These are phyloP conservation scores for Fusarium caatingaense DNA, from an alignment of 2,329 filamentous ascomycete genomes.

Conservation along the genomic window DNA sequence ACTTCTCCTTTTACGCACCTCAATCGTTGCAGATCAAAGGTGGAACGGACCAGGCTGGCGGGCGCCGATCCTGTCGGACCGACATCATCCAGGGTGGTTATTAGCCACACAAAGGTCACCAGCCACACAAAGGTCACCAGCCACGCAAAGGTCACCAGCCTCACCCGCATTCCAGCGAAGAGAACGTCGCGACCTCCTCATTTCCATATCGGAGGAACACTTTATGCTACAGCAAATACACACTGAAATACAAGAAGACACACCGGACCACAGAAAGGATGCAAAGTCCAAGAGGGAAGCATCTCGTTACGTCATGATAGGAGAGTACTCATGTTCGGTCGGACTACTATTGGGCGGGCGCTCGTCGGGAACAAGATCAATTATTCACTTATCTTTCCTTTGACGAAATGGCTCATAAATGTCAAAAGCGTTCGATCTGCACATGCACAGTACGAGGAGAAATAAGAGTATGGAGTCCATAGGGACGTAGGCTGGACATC, in stretches of 20 bases:
- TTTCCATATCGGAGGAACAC: no score
- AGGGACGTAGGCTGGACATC: background rate
- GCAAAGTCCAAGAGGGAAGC: accelerated
- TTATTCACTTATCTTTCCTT: background rate
- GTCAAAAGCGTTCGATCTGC: background rate
- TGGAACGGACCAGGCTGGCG: no score
- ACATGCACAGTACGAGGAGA: accelerated
- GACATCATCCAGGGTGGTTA: no score
- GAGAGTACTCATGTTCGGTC: background rate
- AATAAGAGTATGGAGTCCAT: background rate
- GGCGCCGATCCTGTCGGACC: background rate
- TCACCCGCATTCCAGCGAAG: no score
- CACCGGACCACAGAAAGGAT: no score
- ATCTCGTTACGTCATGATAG: background rate
- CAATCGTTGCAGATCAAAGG: no score
- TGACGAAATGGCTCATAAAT: accelerated
- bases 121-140: background rate
- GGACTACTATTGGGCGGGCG: no score
- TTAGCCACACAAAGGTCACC: no score
- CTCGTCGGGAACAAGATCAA: background rate
- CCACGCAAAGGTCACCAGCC: background rate
- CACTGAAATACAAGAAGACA: no score
- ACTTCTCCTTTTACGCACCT: no score
- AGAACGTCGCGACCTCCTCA: no score
- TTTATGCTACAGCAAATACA: no score